A percentile compares a stretch with the other conserved stretches of the same genome.
Evolutionary conservation across 2,329 filamentous ascomycete species (phyloP).

Genomic region (Fusarium oxysporum): DNA sequence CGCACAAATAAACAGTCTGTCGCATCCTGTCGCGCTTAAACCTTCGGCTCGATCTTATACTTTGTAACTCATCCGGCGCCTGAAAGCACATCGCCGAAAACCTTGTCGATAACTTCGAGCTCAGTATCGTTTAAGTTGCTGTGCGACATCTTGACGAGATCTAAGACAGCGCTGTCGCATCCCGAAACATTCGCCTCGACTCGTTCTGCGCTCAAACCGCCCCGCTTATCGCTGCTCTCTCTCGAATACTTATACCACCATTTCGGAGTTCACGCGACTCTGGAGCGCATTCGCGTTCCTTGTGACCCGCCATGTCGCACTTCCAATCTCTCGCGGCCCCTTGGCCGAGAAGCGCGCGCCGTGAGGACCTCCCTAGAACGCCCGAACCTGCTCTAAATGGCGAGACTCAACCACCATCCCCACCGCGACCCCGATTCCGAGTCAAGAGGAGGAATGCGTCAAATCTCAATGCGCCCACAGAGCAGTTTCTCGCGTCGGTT

Average conservation of each 20-base stretch:
- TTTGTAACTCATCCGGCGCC: neutral
- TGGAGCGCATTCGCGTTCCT: conserved; percentile 39
- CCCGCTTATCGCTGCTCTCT: conserved; percentile 10
- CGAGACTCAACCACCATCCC: conserved; percentile 57
- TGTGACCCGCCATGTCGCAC: conserved; percentile 55
- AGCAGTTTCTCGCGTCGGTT: conserved; percentile 75
- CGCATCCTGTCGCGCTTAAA: conserved; percentile 18
- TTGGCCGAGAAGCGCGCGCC: conserved; percentile 58
- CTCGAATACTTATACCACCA: conserved; percentile 26
- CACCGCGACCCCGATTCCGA: conserved; percentile 65
- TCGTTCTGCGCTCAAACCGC: conserved; percentile 25
- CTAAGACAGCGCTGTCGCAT: conserved; percentile 42
- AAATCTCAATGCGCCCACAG: conserved; percentile 67
- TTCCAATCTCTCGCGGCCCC: conserved; percentile 59
- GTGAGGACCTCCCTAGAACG: conserved; percentile 58
- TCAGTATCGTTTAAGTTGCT: conserved; percentile 3
- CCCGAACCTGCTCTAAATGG: conserved; percentile 61
- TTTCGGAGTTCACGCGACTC: conserved; percentile 19
- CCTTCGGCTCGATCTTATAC: neutral
- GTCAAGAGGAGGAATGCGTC: conserved; percentile 67
- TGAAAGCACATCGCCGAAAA: conserved; percentile 15
- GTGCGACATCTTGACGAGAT: conserved; percentile 30
- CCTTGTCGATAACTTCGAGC: conserved; percentile 10
- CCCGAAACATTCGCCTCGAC: conserved; percentile 38
- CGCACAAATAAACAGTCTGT: conserved; percentile 22